Base-by-base conservation (phyloP, 2,329 filamentous ascomycete species). In the Apiospora rasikravindrae region DNA sequence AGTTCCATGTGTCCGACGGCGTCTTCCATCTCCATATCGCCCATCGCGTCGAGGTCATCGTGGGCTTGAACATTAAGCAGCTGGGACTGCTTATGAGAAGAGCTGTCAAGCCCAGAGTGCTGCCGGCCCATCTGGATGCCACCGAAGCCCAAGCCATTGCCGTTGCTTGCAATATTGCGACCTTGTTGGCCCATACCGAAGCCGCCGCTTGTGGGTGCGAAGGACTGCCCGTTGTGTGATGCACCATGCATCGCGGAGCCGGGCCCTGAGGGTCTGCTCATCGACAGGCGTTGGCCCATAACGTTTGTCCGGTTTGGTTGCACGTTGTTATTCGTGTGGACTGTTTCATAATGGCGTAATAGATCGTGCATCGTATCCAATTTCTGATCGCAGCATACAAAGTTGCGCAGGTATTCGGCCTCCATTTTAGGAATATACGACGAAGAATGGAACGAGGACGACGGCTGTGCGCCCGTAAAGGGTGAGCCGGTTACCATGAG, bases 401-500 rank as follows among this genome's bases (percentile, higher is more conserved):
- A 98, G 84, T 98, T 95, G 83, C 93, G 93, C 94, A 98, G 97
- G 82, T 98, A 99, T 80, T 96, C 96, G 74, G 96, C 96, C 83
- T 99, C 96, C 80, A 98, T 91, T 83, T 98, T 98, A 13, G 95
- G 96, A 1, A 98, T 89, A 81, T 98, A 98, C 37, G 96, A 98
- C 8, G 95, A 97, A 0, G 96, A 98, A 83, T 98, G 96, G 78
- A 94, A 97, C 0, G 96, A 98, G 0, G 96, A 94, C n/a, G 95
- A 97, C 82, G 95, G 93, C 78, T 95, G 90, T 72, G 88, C 91
- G 73, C 85, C 82, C 29, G 90, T 88, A 79, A 96, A 97, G 14
- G 96, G 96, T n/a, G 96, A 98, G 24, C 95, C 98, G 78, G 96
- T 95, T 73, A 94, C 91, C 94, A 98, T 98, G 80, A 98, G 95